A percentile compares a stretch with the other conserved stretches of the same genome.
Conservation (phyloP, 129 eudicot genomes). For the Lonicera japonica region DNA sequence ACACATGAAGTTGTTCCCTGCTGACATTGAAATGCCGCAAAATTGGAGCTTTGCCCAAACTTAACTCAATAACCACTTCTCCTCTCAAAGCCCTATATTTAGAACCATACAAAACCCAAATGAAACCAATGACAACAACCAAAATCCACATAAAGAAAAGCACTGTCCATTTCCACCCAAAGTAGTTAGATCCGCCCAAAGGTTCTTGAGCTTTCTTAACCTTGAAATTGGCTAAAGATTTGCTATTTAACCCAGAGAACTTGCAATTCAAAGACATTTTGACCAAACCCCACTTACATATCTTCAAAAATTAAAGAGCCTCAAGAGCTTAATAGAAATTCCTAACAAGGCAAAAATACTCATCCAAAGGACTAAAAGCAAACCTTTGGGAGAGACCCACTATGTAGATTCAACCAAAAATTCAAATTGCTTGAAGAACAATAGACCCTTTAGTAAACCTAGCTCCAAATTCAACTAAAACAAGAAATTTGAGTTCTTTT, state of each 20-base stretch:
- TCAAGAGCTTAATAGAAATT: constrained; percentile 26
- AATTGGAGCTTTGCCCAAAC: constrained; percentile 26
- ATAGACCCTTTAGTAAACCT: constrained; percentile 13
- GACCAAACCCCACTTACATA: constrained; percentile 44
- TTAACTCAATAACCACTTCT: constrained; percentile 17
- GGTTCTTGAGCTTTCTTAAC: constrained; percentile 37
- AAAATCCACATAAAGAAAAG: constrained; percentile 28
- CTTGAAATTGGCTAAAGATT: constrained; percentile 30
- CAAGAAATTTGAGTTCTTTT: not conserved
- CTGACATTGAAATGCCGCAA: constrained; percentile 48
- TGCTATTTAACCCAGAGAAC: constrained; percentile 39
- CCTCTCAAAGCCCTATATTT: constrained; percentile 10
- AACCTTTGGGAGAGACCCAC: constrained; percentile 23
- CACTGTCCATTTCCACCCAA: constrained; percentile 40
- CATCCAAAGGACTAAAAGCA: constrained; percentile 33
- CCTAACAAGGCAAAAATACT: constrained; percentile 26
- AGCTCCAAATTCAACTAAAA: constrained; percentile 17
- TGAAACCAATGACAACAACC: constrained; percentile 33
- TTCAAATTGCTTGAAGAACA: not conserved
- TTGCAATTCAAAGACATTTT: constrained; percentile 62
- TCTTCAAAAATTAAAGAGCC: constrained; percentile 37
- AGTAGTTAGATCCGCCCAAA: constrained; percentile 20
- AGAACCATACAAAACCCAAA: constrained; percentile 33
- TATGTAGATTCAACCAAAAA: constrained; percentile 1
- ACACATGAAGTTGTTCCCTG: constrained; percentile 34